Conservation (phyloP, 495 filamentous ascomycete species). For the Podospora comata region DNA sequence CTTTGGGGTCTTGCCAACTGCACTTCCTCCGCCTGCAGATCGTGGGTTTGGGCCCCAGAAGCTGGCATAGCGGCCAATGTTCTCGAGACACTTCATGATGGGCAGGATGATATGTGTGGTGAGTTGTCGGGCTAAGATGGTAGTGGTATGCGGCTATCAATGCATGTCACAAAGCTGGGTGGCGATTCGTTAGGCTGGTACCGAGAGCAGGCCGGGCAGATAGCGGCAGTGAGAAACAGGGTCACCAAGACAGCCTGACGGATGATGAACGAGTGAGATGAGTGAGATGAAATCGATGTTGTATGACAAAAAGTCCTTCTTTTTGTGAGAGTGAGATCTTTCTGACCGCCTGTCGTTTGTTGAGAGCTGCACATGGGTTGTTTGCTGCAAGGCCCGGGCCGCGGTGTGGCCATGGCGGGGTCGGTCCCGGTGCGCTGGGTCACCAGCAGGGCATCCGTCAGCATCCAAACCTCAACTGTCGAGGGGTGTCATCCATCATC, state of each 20-base stretch:
- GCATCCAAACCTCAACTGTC: neutral
- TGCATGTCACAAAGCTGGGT: neutral
- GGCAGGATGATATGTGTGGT: no score
- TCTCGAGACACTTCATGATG: neutral
- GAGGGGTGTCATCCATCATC: neutral
- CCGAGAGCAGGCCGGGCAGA: neutral
- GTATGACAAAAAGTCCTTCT: neutral
- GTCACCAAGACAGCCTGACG: neutral
- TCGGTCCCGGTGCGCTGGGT: neutral
- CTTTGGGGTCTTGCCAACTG: neutral
- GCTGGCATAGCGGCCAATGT: neutral
- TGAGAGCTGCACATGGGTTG: neutral
- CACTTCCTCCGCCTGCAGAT: neutral
- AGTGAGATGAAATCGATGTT: neutral
- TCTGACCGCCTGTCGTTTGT: neutral
- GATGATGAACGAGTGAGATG: neutral
- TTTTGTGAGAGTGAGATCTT: neutral
- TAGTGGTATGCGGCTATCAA: neutral
- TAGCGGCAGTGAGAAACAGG: neutral
- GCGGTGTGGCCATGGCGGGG: neutral
- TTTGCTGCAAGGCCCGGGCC: neutral
- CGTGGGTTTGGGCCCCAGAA: neutral
- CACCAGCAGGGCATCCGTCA: neutral
- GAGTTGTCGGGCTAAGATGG: neutral
- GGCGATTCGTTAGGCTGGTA: neutral